Evolutionary conservation across 495 filamentous ascomycete genomes (phyloP), one percentile per base, ranked within the genome.

Genomic region (Hypomontagnella monticulosa): DNA sequence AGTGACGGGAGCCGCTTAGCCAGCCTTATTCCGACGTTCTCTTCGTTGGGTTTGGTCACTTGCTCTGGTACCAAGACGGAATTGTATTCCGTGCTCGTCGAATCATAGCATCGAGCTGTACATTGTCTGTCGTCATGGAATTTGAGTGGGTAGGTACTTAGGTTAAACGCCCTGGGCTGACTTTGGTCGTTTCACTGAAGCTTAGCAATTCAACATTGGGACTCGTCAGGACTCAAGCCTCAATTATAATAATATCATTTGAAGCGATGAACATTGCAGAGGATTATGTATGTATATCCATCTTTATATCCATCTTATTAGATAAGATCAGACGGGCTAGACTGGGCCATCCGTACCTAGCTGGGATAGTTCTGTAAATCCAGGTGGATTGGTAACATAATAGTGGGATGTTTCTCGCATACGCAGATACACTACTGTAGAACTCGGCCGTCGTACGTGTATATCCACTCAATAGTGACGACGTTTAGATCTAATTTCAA

Each of bases 21-120:
- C 14, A 49, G 58, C 38, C 47, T 62, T 57, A 67, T 62, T 67
- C 63, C 57, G 63, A 61, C 63, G 57, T 63, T 62, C 50, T 11
- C 33, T 62, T 48, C 40, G 30, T 36, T 50, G 16, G 15, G 46
- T 15, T 32, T 51, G 27, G 40, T 57, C 37, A 18, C 42, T 55
- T 47, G 62, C 23, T 60, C 36, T 16, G 23, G 23, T 27, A 27
- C 6, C 3, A 27, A 27, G 23, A 27, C 23, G 50, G 55, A 30
- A 54, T 41, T 33, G 41, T 33, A 32, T 48, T 8, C 41, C 41
- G 49, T 40, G 11, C 43, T 23, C 23, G 23, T 56, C 42, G 49
- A 49, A 34, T 33, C 20, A 55, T 20, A 56, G 23, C 36, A 49
- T 55, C 16, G 30, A 15, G 43, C 38, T 37, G 30, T 19, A 47